These are phyloP conservation scores for Pseudocercospora musae DNA, from an alignment of 2,329 filamentous ascomycete species.

Conservation along the genomic window DNA sequence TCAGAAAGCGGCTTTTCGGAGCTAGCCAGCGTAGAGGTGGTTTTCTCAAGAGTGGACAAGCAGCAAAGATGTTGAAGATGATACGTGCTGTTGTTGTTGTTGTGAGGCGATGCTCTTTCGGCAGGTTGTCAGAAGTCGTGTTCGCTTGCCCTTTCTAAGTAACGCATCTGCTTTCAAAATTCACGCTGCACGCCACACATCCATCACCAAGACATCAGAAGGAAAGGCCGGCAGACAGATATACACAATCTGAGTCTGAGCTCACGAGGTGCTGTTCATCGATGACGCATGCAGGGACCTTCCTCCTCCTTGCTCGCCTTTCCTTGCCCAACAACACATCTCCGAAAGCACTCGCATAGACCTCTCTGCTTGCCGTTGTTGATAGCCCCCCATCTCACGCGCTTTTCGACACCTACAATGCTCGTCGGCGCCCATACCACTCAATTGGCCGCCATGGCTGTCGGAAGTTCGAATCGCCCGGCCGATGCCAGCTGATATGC, in stretches of 20 bases:
- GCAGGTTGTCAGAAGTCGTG: not conserved
- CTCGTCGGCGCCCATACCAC: not conserved
- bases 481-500: not conserved
- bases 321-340: too few species aligned
- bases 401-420: too few species aligned
- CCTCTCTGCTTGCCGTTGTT: too few species aligned
- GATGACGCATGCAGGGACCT: too few species aligned
- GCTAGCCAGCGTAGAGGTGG: not conserved
- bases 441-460: not conserved
- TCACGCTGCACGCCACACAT: too few species aligned
- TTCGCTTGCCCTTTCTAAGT: not conserved
- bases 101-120: not conserved
- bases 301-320: too few species aligned
- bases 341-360: too few species aligned
- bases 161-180: too few species aligned
- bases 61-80: not conserved
- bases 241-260: not conserved
- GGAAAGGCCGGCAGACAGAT: not conserved
- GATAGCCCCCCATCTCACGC: too few species aligned
- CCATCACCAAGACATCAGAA: too few species aligned
- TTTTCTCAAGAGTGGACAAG: not conserved
- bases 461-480: not conserved
- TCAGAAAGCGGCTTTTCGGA: not conserved
- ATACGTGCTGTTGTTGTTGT: not conserved
- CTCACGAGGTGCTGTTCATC: too few species aligned